These are phyloP conservation scores for Saksenaea vasiformis DNA, from an alignment of 371 early-diverging fungal species.

Conservation along the genomic window DNA sequence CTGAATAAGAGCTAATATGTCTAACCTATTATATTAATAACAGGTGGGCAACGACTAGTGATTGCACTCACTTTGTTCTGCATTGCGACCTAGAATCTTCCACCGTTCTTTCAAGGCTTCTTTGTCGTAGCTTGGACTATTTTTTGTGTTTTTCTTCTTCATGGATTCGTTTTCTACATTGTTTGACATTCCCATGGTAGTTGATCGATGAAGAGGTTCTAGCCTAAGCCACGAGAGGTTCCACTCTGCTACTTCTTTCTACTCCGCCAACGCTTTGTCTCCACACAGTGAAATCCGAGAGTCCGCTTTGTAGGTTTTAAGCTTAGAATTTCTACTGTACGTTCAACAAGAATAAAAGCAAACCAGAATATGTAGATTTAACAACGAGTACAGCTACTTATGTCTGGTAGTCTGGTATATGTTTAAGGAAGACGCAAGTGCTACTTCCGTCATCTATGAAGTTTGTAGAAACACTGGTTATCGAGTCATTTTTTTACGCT, in stretches of 20 bases:
- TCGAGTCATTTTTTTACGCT: too few species aligned
- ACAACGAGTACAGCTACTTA: too few species aligned
- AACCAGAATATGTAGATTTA: too few species aligned
- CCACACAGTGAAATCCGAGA: too few species aligned
- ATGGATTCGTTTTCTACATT: neutral
- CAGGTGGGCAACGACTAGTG: neutral
- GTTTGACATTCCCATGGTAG: neutral
- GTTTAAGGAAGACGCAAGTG: too few species aligned
- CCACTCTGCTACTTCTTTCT: neutral
- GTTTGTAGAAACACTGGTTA: too few species aligned
- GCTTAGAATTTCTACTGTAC: too few species aligned
- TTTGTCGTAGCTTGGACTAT: constrained; percentile 27
- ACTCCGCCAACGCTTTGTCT: too few species aligned
- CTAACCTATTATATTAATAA: constrained; percentile 23
- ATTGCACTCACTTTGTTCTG: constrained; percentile 54
- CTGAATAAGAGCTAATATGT: constrained; percentile 68
- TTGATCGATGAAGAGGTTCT: neutral
- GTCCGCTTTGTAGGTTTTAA: too few species aligned
- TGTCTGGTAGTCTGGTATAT: too few species aligned
- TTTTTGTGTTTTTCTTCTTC: neutral
- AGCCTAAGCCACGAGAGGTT: neutral
- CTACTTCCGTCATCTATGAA: too few species aligned
- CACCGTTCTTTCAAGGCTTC: constrained; percentile 35
- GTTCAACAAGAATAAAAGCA: too few species aligned
- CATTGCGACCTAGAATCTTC: constrained; percentile 46